Conservation (phyloP, 371 early-diverging fungal genomes). For the Amoeboaphelidium occidentale region DNA sequence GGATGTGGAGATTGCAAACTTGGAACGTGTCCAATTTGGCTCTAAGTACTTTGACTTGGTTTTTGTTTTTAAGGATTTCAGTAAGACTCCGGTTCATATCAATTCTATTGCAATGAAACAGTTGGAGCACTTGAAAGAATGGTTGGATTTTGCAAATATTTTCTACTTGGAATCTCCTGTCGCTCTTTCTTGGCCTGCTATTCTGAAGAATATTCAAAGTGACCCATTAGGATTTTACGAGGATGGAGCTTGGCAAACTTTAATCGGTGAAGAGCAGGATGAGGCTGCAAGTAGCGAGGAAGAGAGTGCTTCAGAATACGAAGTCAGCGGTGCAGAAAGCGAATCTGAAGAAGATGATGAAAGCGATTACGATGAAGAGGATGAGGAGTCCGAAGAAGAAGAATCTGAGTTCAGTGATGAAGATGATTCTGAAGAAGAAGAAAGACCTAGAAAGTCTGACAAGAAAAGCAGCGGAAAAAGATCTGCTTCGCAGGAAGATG, state of each 20-base stretch:
- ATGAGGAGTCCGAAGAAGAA: neutral
- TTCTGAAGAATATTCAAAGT: conserved; percentile 94
- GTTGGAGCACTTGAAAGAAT: conserved; percentile 88
- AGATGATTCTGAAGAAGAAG: conserved; percentile 15
- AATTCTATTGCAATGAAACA: conserved; percentile 86
- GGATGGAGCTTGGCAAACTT: conserved; percentile 89
- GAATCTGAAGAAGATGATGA: neutral
- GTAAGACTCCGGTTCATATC: conserved; percentile 72
- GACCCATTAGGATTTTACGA: conserved; percentile 90
- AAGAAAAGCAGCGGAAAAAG: too few species aligned
- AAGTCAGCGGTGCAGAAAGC: conserved; percentile 16
- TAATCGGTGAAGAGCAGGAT: conserved; percentile 11
- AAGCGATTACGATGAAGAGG: neutral
- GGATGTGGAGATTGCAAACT: conserved; percentile 91
- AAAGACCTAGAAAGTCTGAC: too few species aligned
- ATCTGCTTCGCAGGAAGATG: too few species aligned
- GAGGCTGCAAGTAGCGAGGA: conserved; percentile 21
- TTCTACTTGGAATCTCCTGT: conserved; percentile 89
- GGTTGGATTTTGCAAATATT: conserved; percentile 93
- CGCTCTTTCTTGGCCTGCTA: conserved; percentile 92
- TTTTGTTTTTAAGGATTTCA: conserved; percentile 90
- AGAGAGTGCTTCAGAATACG: conserved; percentile 20
- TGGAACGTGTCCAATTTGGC: conserved; percentile 96
- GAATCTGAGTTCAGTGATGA: neutral
- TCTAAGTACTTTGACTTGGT: conserved; percentile 98